Conservation (phyloP, 1,284 basidiomycete genomes). For the Trametes polyzona region DNA sequence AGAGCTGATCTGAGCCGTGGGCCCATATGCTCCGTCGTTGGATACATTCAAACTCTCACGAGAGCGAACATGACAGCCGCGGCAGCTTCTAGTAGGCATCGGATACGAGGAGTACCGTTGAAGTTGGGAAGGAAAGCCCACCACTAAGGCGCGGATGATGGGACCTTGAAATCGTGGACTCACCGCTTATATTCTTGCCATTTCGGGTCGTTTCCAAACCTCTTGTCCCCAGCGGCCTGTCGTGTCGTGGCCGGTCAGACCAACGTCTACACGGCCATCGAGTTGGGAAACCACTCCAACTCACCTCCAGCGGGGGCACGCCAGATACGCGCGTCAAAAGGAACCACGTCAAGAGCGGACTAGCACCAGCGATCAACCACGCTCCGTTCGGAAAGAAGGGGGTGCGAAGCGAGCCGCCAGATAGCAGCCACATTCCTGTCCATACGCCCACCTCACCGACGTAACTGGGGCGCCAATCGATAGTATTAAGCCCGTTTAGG, state of each 20-base stretch:
- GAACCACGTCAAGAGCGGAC: slow-evolving; percentile 69
- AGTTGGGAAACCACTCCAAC: neutral
- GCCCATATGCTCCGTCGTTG: neutral
- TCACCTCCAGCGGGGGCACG: slow-evolving; percentile 69
- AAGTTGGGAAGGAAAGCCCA: neutral
- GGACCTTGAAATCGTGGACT: slow-evolving; percentile 19
- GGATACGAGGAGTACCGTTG: no score
- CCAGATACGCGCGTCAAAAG: slow-evolving; percentile 60
- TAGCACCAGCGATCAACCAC: slow-evolving; percentile 54
- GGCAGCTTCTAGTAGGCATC: no score
- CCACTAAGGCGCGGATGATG: no score
- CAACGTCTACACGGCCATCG: neutral
- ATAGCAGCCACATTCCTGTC: slow-evolving; percentile 70
- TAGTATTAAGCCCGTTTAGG: slow-evolving; percentile 9
- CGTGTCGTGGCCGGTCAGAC: no score
- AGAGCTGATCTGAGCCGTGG: neutral
- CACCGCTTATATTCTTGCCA: slow-evolving; percentile 74
- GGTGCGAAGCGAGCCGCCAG: slow-evolving; percentile 52
- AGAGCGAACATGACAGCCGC: neutral
- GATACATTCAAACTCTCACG: neutral
- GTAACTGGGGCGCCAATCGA: slow-evolving; percentile 52
- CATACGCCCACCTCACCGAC: slow-evolving; percentile 79
- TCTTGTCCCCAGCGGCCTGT: slow-evolving; percentile 58
- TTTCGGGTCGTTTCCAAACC: slow-evolving; percentile 63
- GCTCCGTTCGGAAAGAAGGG: slow-evolving; percentile 49